Percentiles rank a stretch among this genome's conserved stretches.
phyloP scores from a whole-genome alignment of 106 monocot species.

The Dactylorhiza incarnata region DNA sequence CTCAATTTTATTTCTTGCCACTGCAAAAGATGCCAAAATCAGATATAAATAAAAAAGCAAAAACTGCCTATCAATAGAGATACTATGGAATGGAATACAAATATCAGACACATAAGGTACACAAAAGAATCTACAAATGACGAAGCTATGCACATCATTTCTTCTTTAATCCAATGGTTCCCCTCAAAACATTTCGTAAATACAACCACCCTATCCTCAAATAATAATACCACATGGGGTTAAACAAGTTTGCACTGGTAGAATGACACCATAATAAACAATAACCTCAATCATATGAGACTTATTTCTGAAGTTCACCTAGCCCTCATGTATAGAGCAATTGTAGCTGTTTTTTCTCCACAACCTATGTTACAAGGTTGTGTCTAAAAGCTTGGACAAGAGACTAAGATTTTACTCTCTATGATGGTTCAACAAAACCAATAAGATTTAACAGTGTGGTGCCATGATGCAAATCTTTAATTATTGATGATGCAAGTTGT shows the following conservation, averaged over 20 bases:
- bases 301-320: neutral
- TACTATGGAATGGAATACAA: conserved; percentile 2
- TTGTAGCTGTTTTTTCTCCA: neutral
- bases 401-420: neutral
- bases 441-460: neutral
- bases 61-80: neutral
- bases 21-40: conserved; percentile 33
- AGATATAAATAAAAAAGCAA: neutral
- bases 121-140: neutral
- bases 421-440: neutral
- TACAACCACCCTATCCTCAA: neutral
- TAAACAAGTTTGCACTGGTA: neutral
- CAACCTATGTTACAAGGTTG: no score
- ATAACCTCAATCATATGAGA: neutral
- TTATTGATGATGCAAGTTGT: no score
- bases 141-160: neutral
- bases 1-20: conserved; percentile 99
- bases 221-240: neutral
- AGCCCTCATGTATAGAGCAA: neutral
- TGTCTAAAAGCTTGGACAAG: no score
- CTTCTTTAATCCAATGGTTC: neutral
- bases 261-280: neutral
- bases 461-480: no score
- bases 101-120: neutral
- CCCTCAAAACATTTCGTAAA: neutral